Percentiles rank a stretch among this genome's conserved stretches.
These are phyloP conservation scores for Phoenix dactylifera DNA, from an alignment of 176 grass and related monocot genomes.

Conservation along the genomic window DNA sequence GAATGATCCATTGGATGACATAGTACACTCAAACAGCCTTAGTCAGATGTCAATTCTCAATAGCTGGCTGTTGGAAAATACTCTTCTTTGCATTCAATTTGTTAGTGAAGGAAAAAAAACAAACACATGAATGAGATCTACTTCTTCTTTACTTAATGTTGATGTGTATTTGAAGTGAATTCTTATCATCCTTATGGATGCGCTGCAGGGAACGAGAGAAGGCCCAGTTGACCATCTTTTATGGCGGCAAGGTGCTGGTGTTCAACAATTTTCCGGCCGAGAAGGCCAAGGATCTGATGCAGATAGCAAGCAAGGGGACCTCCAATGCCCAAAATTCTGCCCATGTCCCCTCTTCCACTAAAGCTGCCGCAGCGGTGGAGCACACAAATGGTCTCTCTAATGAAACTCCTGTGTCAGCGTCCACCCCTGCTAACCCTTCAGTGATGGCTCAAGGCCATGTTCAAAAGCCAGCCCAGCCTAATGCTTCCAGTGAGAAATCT, in stretches of 20 bases:
- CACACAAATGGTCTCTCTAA: no score
- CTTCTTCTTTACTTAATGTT: no score
- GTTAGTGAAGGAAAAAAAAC: no score
- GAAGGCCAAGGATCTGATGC: constrained; percentile 88
- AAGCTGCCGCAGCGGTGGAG: not conserved
- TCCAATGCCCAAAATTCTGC: constrained; percentile 13
- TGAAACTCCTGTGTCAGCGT: constrained; percentile 11
- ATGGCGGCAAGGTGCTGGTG: constrained; percentile 78
- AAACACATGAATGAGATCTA: no score
- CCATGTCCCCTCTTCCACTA: constrained; percentile 9
- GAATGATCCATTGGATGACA: no score
- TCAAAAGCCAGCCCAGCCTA: constrained; percentile 35
- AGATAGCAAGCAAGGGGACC: constrained; percentile 60
- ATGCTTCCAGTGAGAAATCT: constrained; percentile 55
- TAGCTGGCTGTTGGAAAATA: no score
- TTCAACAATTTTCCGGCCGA: constrained; percentile 90
- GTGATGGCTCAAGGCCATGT: constrained; percentile 22
- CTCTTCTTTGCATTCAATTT: no score
- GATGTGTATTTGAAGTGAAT: constrained; percentile 4
- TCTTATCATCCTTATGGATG: constrained; percentile 21
- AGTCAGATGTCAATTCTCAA: no score
- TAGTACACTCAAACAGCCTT: no score
- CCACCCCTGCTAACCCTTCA: constrained; percentile 18
- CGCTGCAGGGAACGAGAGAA: constrained; percentile 54
- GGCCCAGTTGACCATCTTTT: constrained; percentile 82